Conservation (phyloP, 371 early-diverging fungal genomes). For the Lichtheimia corymbifera region DNA sequence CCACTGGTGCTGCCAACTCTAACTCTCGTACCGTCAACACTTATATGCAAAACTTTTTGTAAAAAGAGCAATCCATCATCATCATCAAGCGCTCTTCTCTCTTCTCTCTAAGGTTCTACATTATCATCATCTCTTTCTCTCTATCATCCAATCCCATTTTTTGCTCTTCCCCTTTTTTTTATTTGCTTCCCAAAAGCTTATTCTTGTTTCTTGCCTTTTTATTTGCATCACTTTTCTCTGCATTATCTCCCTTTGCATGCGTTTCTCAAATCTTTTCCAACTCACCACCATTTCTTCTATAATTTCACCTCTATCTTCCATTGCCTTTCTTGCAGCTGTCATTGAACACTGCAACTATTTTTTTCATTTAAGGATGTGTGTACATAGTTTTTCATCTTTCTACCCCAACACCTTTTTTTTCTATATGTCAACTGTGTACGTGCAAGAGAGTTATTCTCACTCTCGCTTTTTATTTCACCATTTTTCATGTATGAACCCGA, state of each 20-base stretch:
- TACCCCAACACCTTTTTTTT: background rate
- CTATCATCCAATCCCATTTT: slow-evolving; percentile 7
- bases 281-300: background rate
- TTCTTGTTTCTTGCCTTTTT: slow-evolving; percentile 12
- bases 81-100: background rate
- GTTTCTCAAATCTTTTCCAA: background rate
- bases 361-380: background rate
- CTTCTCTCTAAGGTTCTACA: slow-evolving; percentile 4
- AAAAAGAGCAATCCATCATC: slow-evolving; percentile 5
- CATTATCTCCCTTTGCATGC: background rate
- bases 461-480: background rate
- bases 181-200: slow-evolving; percentile 8
- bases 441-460: background rate
- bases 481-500: slow-evolving; percentile 5
- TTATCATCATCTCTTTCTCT: slow-evolving; percentile 4
- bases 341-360: background rate
- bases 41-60: slow-evolving; percentile 21
- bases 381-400: background rate
- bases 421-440: slow-evolving; percentile 5
- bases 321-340: background rate
- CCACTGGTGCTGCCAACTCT: background rate
- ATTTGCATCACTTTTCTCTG: background rate
- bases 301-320: background rate
- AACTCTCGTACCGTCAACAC: slow-evolving; percentile 8
- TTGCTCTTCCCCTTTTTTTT: slow-evolving; percentile 9